phyloP scores from a whole-genome alignment of 805 yeast species.

The Metschnikowia bowlesiae region DNA sequence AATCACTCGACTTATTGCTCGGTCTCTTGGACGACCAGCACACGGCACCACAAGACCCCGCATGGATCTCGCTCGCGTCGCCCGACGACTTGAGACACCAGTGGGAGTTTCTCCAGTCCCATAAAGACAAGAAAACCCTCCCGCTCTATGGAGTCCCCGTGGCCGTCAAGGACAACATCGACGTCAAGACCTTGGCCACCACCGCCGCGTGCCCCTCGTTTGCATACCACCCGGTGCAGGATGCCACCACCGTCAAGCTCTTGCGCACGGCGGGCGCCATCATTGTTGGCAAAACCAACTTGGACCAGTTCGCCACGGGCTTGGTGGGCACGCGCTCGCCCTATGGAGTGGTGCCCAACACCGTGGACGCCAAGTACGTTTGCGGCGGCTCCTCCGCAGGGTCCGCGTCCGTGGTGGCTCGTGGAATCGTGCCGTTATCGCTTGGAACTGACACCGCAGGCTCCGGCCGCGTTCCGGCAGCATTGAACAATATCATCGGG shows the following conservation, averaged over 20 bases:
- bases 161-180: conserved; percentile 93
- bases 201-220: conserved; percentile 96
- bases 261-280: conserved; percentile 89
- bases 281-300: conserved; percentile 86
- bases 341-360: conserved; percentile 82
- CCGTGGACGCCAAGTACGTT: conserved; percentile 72
- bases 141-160: conserved; percentile 92
- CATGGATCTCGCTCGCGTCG: conserved; percentile 83
- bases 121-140: conserved; percentile 46
- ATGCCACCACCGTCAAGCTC: conserved; percentile 70
- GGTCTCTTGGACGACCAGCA: conserved; percentile 47
- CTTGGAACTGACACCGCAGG: conserved; percentile 98
- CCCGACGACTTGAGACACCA: conserved; percentile 64
- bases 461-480: conserved; percentile 96
- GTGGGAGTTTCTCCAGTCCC: conserved; percentile 70
- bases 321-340: conserved; percentile 94
- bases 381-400: conserved; percentile 97
- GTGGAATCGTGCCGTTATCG: conserved; percentile 84
- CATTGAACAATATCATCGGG: conserved; percentile 85
- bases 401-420: conserved; percentile 85
- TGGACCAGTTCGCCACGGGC: conserved; percentile 98
- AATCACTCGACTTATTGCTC: conserved; percentile 50
- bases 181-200: conserved; percentile 73
- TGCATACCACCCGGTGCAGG: conserved; percentile 61
- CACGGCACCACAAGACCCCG: conserved; percentile 63